Conservation (phyloP, 345 rosid genomes). For the Boechera stricta region DNA sequence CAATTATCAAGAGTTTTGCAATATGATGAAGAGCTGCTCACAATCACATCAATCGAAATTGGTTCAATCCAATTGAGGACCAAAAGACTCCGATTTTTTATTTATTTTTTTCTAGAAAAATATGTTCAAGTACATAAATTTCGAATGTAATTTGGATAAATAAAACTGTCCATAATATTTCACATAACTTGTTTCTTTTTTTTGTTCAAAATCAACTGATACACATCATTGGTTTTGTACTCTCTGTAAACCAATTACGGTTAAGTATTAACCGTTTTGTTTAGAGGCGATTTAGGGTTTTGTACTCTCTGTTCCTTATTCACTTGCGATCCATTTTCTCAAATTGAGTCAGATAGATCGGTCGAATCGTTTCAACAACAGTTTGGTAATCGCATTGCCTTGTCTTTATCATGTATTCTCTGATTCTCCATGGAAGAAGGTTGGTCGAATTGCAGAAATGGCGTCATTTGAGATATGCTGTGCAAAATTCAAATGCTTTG, state of each 20-base stretch:
- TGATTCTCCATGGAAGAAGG: conserved; percentile 27
- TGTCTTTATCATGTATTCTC: background rate
- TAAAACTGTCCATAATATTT: conserved; percentile 10
- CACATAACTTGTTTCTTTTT: background rate
- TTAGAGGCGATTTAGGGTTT: background rate
- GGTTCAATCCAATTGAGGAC: conserved; percentile 24
- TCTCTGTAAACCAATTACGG: conserved; percentile 2
- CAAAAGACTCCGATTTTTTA: background rate
- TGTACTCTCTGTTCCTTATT: background rate
- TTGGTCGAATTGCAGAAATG: conserved; percentile 5
- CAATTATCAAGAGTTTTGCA: conserved; percentile 86
- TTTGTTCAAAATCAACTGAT: background rate
- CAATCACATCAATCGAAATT: conserved; percentile 31
- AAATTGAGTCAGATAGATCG: background rate
- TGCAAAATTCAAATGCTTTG: conserved; percentile 9
- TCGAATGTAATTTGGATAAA: conserved; percentile 14
- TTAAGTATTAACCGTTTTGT: background rate
- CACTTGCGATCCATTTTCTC: background rate
- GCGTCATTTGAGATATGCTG: background rate
- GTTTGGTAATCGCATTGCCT: background rate
- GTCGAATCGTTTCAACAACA: background rate
- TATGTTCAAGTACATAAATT: conserved; percentile 10
- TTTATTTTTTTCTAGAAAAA: background rate
- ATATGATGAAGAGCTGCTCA: conserved; percentile 71
- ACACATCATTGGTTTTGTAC: background rate